Evolutionary conservation across 352 stramenopile species (phyloP).

Genomic region (Paralagenidium karlingii): DNA sequence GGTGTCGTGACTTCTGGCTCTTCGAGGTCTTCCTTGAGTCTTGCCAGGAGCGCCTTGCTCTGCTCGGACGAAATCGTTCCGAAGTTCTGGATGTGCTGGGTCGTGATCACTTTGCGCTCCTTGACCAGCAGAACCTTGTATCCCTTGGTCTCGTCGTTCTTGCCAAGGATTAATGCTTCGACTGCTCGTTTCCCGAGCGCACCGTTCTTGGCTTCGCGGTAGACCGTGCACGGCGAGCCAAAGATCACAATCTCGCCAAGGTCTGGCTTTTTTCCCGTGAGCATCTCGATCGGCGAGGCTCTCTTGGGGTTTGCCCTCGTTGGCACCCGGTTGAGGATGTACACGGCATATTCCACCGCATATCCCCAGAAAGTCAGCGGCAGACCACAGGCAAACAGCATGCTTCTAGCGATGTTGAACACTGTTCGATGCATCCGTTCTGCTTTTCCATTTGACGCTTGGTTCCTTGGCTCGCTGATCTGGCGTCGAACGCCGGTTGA

Average conservation of each 20-base stretch:
- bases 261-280: neutral
- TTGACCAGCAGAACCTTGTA: neutral
- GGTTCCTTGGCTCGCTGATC: too few relatives aligned
- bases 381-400: neutral
- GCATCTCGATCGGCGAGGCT: neutral
- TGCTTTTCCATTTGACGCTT: too few relatives aligned
- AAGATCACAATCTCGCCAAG: neutral
- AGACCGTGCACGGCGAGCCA: neutral
- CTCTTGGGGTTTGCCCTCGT: neutral
- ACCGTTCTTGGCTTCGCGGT: constrained; percentile 1
- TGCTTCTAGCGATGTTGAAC: neutral
- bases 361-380: neutral
- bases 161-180: neutral
- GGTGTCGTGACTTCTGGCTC: neutral
- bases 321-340: neutral
- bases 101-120: neutral
- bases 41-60: neutral
- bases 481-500: too few relatives aligned
- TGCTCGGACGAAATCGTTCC: neutral
- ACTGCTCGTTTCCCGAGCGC: constrained; percentile 1
- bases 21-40: neutral
- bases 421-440: neutral
- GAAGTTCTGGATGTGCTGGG: neutral
- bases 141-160: neutral
- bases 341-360: neutral